Conservation (phyloP, 495 filamentous ascomycete genomes). For the Cenococcum geophilum region DNA sequence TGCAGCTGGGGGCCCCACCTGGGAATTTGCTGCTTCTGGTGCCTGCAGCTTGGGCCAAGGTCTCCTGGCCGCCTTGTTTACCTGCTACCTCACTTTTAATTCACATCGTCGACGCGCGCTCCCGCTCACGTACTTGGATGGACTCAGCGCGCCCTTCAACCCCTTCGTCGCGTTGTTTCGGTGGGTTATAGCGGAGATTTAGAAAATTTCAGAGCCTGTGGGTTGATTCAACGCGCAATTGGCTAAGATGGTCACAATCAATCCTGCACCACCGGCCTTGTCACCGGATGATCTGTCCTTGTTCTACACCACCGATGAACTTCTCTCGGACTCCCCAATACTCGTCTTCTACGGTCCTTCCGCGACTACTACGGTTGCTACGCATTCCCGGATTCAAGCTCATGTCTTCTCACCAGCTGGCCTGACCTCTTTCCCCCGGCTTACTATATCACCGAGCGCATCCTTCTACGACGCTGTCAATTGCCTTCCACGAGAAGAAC, state of each 20-base stretch:
- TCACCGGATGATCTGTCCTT: slow-evolving; percentile 70
- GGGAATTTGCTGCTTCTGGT: neutral
- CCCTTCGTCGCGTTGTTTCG: neutral
- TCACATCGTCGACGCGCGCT: neutral
- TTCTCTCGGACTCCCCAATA: slow-evolving; percentile 64
- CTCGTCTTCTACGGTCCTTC: slow-evolving; percentile 82
- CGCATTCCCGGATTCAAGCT: slow-evolving; percentile 85
- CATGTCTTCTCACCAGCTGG: slow-evolving; percentile 87
- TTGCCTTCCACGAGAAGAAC: slow-evolving; percentile 85
- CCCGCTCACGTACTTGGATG: neutral
- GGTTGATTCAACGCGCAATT: slow-evolving; percentile 10
- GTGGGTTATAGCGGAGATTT: neutral
- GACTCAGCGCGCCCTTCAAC: neutral
- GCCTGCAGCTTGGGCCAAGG: slow-evolving; percentile 1
- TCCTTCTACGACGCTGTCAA: slow-evolving; percentile 89
- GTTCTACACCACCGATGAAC: slow-evolving; percentile 73
- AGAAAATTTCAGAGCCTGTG: neutral
- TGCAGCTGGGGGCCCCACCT: slow-evolving; percentile 10
- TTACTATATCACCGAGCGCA: slow-evolving; percentile 89
- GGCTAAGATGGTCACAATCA: slow-evolving; percentile 59
- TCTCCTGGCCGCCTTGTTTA: slow-evolving; percentile 18
- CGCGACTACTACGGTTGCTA: slow-evolving; percentile 73
- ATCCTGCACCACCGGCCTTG: slow-evolving; percentile 55
- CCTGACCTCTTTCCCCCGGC: slow-evolving; percentile 76
- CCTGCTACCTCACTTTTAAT: slow-evolving; percentile 2